phyloP scores from a whole-genome alignment of 768 basidiomycete genomes.

The Boletellus emodensis region DNA sequence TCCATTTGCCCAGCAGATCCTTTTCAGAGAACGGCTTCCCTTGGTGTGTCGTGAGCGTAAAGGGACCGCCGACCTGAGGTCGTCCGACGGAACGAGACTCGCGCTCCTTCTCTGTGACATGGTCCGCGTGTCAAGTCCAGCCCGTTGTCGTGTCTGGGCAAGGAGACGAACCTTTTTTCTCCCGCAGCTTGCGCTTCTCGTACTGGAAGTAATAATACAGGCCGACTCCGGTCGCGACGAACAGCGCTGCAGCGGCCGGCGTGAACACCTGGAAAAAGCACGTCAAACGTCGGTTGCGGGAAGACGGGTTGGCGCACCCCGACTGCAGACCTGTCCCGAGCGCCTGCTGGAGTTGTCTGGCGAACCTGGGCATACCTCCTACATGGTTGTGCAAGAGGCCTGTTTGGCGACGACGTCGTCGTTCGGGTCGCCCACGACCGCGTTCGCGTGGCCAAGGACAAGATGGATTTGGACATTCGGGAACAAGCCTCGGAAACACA shows the following conservation, averaged over 20 bases:
- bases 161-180: constrained; percentile 61
- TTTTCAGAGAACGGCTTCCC: constrained; percentile 75
- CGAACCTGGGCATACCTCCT: constrained; percentile 18
- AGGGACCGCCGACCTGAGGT: constrained; percentile 89
- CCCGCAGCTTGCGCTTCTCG: constrained; percentile 77
- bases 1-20: constrained; percentile 87
- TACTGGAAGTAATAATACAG: constrained; percentile 85
- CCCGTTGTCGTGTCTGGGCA: not conserved
- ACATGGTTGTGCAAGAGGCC: not conserved
- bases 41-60: constrained; percentile 65
- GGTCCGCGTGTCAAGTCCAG: not conserved
- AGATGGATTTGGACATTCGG: constrained; percentile 21
- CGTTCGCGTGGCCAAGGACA: constrained; percentile 17
- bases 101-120: constrained; percentile 62
- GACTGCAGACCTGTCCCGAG: constrained; percentile 32
- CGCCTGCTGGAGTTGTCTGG: constrained; percentile 22
- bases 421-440: constrained; percentile 13
- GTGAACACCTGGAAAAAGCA: constrained; percentile 76
- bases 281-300: not conserved
- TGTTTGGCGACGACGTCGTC: not conserved
- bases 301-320: constrained; percentile 26
- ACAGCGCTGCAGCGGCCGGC: constrained; percentile 76
- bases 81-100: constrained; percentile 73
- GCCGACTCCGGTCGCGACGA: constrained; percentile 77
- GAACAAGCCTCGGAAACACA: no score